Evolutionary conservation across 2,329 filamentous ascomycete species (phyloP).

Genomic region (Monosporascus sp.): DNA sequence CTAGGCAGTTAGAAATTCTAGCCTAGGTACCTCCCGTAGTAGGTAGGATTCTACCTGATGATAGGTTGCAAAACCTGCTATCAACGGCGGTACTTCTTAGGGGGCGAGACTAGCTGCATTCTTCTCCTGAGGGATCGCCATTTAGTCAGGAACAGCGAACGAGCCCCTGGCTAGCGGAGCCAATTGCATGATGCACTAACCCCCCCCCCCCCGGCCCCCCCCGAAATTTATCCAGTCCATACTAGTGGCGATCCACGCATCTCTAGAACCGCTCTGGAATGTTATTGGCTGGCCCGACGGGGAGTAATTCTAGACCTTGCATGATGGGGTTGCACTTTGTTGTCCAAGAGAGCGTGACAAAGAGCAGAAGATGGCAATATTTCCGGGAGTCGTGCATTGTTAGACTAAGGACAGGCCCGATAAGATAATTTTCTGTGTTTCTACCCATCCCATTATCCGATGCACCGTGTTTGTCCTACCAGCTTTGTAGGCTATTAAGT

Average conservation of each 20-base stretch:
- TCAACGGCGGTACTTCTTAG: not conserved
- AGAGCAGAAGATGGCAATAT: too few species aligned
- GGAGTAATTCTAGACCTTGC: not conserved
- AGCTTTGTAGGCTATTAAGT: too few species aligned
- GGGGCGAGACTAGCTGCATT: not conserved
- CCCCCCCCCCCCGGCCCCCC: not conserved
- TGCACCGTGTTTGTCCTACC: too few species aligned
- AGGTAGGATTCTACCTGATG: too few species aligned
- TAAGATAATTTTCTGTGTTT: too few species aligned
- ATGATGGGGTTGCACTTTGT: not conserved
- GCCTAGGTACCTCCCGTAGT: too few species aligned
- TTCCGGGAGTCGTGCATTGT: too few species aligned
- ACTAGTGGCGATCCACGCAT: not conserved
- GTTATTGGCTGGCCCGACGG: not conserved
- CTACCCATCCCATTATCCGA: too few species aligned
- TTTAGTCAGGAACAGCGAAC: not conserved
- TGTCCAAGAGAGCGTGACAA: too few species aligned
- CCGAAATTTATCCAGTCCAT: not conserved
- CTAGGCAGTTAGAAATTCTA: too few species aligned
- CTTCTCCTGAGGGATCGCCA: not conserved
- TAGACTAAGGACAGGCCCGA: too few species aligned
- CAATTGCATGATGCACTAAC: not conserved
- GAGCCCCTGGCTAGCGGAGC: not conserved
- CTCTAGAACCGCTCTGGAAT: too few species aligned
- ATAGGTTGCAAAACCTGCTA: not conserved